These are phyloP conservation scores for Didymella lethalis DNA, from an alignment of 2,329 filamentous ascomycete species.

Conservation along the genomic window DNA sequence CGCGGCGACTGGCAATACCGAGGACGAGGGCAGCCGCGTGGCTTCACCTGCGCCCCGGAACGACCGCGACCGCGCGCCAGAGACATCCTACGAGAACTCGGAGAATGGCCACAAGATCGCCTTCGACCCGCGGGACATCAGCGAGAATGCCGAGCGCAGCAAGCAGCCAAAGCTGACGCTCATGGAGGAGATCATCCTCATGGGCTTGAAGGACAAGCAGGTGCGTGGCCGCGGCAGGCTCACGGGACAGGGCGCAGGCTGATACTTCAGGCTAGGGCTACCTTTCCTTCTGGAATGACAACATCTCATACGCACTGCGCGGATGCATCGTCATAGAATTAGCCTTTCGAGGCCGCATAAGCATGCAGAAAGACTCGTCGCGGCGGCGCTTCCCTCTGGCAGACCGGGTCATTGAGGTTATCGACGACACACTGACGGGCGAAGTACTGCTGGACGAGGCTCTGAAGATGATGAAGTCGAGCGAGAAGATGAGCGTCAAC, in stretches of 20 bases:
- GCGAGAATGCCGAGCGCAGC: conserved; percentile 92
- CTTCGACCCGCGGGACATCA: conserved; percentile 96
- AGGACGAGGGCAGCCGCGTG: conserved; percentile 70
- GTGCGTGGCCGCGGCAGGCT: conserved; percentile 59
- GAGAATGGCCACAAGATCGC: conserved; percentile 99
- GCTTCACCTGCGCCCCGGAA: conserved; percentile 70
- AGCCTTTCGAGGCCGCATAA: conserved; percentile 92
- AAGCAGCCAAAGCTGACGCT: conserved; percentile 98
- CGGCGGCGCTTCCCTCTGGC: conserved; percentile 90
- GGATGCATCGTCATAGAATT: conserved; percentile 98
- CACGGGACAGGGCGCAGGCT: conserved; percentile 24
- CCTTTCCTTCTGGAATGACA: conserved; percentile 99
- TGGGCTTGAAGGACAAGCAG: conserved; percentile 99
- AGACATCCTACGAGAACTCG: conserved; percentile 86
- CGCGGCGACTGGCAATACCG: conserved; percentile 57
- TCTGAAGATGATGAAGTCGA: conserved; percentile 99
- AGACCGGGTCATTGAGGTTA: conserved; percentile 93
- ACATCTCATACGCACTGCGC: conserved; percentile 96
- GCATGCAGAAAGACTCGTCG: conserved; percentile 97
- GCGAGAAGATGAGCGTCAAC: conserved; percentile 99
- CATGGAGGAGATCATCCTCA: conserved; percentile 96
- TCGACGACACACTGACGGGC: conserved; percentile 94
- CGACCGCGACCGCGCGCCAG: conserved; percentile 66
- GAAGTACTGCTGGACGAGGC: conserved; percentile 97
- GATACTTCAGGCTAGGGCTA: conserved; percentile 72